Conservation (phyloP, 1,284 basidiomycete genomes). For the Heterobasidion irregulare region DNA sequence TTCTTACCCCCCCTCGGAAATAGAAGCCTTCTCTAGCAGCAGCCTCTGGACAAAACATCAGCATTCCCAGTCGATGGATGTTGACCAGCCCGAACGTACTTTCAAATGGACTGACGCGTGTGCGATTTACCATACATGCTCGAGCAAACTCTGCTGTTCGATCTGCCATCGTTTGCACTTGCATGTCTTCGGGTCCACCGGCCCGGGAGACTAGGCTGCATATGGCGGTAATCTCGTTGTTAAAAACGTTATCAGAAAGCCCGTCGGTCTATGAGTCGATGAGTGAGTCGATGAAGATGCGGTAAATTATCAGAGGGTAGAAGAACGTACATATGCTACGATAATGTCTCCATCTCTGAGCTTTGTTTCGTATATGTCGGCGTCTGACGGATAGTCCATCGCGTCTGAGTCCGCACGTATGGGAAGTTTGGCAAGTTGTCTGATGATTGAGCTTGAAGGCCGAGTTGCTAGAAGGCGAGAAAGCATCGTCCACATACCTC, state of each 20-base stretch:
- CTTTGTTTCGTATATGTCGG: conserved; percentile 55
- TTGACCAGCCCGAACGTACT: conserved; percentile 29
- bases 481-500: conserved; percentile 31
- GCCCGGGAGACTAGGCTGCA: conserved; percentile 54
- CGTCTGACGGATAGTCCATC: conserved; percentile 59
- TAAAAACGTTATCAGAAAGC: conserved; percentile 80
- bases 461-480: background rate
- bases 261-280: conserved; percentile 66
- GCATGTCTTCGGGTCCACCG: conserved; percentile 44
- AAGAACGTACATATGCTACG: conserved; percentile 51
- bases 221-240: conserved; percentile 60
- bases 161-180: conserved; percentile 66
- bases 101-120: conserved; percentile 63
- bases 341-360: conserved; percentile 70
- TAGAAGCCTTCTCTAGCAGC: conserved; percentile 55
- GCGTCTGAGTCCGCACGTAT: conserved; percentile 33
- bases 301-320: background rate
- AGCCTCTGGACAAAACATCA: conserved; percentile 30
- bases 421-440: conserved; percentile 67
- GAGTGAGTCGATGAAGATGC: background rate
- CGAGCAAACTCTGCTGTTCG: conserved; percentile 63
- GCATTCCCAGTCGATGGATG: background rate
- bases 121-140: conserved; percentile 57
- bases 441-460: conserved; percentile 18
- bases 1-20: conserved; percentile 64